Conservation (phyloP, 345 rosid species). For the Euphorbia tirucalli region DNA sequence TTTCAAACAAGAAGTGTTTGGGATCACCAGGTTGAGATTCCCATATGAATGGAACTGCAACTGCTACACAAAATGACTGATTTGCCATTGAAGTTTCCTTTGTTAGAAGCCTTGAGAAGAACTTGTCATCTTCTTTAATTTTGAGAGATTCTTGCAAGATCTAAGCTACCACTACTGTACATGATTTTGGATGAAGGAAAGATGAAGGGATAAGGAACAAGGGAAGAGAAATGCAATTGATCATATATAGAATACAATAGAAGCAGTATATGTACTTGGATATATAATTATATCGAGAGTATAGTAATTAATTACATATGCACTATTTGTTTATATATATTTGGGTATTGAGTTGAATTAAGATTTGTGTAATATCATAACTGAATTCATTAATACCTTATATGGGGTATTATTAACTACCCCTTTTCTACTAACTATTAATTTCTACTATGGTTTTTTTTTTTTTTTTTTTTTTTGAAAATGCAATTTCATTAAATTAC, state of each 20-base stretch:
- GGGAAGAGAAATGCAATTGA: too few relatives aligned
- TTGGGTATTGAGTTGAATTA: background rate
- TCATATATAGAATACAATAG: background rate
- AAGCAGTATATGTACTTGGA: background rate
- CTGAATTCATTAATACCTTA: background rate
- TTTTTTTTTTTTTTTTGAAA: too few relatives aligned
- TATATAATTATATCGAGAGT: background rate
- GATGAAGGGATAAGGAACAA: too few relatives aligned
- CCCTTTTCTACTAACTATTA: too few relatives aligned
- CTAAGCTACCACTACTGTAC: constrained; percentile 28
- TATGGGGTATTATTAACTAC: too few relatives aligned
- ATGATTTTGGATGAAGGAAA: constrained; percentile 15
- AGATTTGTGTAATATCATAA: constrained; percentile 5
- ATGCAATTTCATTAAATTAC: too few relatives aligned
- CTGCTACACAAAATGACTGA: constrained; percentile 41
- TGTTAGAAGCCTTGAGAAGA: constrained; percentile 50
- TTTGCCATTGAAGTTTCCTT: constrained; percentile 39
- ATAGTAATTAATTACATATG: background rate
- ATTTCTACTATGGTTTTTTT: too few relatives aligned
- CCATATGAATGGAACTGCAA: constrained; percentile 62
- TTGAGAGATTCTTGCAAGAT: constrained; percentile 27
- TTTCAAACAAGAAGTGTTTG: constrained; percentile 28
- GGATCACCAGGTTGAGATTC: constrained; percentile 70
- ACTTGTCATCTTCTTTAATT: constrained; percentile 44
- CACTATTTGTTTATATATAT: background rate